Evolutionary conservation across 2,329 filamentous ascomycete species (phyloP).

Genomic region (Escovopsis weberi): DNA sequence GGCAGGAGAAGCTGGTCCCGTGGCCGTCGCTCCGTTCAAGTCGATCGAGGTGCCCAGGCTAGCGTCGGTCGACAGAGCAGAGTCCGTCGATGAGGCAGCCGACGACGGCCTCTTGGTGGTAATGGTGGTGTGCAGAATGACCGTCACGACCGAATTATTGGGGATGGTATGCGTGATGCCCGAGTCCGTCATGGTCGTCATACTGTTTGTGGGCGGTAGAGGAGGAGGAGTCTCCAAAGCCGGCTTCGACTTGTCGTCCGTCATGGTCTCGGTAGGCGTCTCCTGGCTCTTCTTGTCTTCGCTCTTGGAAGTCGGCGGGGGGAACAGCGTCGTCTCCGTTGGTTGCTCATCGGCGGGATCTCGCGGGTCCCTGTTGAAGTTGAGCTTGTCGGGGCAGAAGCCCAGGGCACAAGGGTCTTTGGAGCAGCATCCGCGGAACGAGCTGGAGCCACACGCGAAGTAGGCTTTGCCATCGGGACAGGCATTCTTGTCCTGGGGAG

Average conservation of each 20-base stretch:
- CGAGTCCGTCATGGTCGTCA: constrained; percentile 19
- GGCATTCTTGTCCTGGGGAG: constrained; percentile 1
- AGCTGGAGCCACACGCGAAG: constrained; percentile 23
- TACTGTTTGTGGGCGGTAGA: too few relatives aligned
- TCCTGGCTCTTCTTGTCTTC: not conserved
- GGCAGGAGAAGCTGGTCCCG: constrained; percentile 3
- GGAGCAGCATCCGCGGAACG: constrained; percentile 31
- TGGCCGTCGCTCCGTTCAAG: constrained; percentile 5
- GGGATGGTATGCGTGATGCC: constrained; percentile 22
- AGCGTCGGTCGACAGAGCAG: constrained; percentile 3
- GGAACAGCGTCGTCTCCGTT: not conserved
- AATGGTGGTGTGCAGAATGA: constrained; percentile 21
- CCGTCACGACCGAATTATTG: constrained; percentile 19
- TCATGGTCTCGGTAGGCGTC: not conserved
- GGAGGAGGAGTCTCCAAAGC: not conserved
- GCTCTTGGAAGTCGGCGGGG: not conserved
- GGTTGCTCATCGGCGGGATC: not conserved
- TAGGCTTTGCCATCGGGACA: constrained; percentile 19
- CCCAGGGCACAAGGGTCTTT: constrained; percentile 25
- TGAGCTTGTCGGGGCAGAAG: constrained; percentile 14
- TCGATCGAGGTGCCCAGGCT: not conserved
- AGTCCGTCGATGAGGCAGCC: constrained; percentile 3
- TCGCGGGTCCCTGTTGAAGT: not conserved
- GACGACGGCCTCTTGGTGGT: constrained; percentile 12
- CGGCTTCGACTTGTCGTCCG: not conserved